phyloP scores from a whole-genome alignment of 2,329 filamentous ascomycete genomes.

The Cladosporium austrohemisphaericum region DNA sequence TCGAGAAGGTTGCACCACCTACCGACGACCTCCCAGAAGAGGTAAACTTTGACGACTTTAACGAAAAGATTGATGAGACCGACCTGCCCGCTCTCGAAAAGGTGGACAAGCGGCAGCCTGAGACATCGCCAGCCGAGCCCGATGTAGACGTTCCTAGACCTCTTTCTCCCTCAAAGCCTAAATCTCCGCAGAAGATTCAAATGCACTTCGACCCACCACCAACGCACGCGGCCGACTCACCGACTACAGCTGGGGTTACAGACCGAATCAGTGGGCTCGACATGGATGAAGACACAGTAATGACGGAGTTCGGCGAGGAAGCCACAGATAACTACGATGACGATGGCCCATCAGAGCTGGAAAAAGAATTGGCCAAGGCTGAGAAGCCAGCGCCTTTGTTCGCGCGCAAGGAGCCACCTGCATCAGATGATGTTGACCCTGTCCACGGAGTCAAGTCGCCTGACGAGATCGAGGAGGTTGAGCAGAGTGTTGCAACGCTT shows the following conservation, averaged over 20 bases:
- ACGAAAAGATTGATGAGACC: conserved; percentile 47
- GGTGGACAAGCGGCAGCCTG: conserved; percentile 26
- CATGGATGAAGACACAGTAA: conserved; percentile 56
- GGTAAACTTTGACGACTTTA: conserved; percentile 66
- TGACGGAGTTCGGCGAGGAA: conserved; percentile 37
- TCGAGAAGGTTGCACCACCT: conserved; percentile 78
- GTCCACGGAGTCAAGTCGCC: conserved; percentile 17
- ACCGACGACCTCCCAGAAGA: conserved; percentile 60
- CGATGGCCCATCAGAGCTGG: conserved; percentile 29
- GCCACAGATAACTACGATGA: conserved; percentile 28
- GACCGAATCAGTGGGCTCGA: conserved; percentile 56
- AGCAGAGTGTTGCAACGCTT: conserved; percentile 30
- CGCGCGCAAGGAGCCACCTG: conserved; percentile 31
- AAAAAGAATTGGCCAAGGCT: conserved; percentile 33
- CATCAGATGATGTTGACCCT: conserved; percentile 13
- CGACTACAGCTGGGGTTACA: conserved; percentile 52
- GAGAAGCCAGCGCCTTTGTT: conserved; percentile 68
- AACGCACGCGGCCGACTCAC: conserved; percentile 40
- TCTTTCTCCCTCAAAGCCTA: conserved; percentile 29
- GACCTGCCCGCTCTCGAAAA: conserved; percentile 27
- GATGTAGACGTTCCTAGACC: conserved; percentile 27
- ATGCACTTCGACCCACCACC: conserved; percentile 29
- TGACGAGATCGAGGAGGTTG: conserved; percentile 22
- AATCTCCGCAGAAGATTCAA: conserved; percentile 18
- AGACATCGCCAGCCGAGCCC: conserved; percentile 15